Base-by-base conservation (phyloP, 768 basidiomycete genomes). In the Termitomyces sp. region DNA sequence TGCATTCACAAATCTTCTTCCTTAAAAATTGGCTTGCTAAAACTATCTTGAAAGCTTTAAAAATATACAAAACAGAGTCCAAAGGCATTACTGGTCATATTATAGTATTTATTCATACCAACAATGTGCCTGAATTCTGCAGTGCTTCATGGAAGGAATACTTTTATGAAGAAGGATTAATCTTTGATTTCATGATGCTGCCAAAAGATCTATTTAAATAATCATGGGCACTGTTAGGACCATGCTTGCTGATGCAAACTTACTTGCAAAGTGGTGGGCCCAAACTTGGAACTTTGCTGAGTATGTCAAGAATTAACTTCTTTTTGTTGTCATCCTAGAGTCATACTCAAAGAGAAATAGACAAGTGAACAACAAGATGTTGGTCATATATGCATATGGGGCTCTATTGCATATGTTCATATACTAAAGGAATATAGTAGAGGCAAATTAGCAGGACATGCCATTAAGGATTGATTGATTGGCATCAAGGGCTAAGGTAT, bases 281-380 rank as follows among this genome's bases (percentile, higher is more conserved):
- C 53, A 64, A 22, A 53, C 60, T 1, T 58, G 56, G 37, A 46
- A 57, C 0, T 57, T 42, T 12, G 20, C 54, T 0, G 42, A 55
- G 2, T 46, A 48, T 13, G 43, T 64, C 2, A n/a, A 34, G 7
- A 64, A 65, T 34, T 32, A 48, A 4, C 32, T 64, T 10, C 63
- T 56, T 12, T 62, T 56, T 5, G 39, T 12, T 4, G 31, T 4
- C 46, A 56, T 7, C 29, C 39, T 4, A 39, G 31, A 5, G 14
- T 5, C 0, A 64, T 64, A 0, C 65, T 63, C 1, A 57, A 60
- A 34, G 62, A 65, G 41, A 57, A 24, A n/a, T 63, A 55, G 52
- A 58, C 59, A 0, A 7, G 44, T 16, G 26, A 27, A 6, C 5
- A 4, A 1, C 7, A 46, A 13, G 26, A 46, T 8, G 7, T 46